Base-by-base conservation (phyloP, 176 grass and related monocot genomes). In the Carex pumila region DNA sequence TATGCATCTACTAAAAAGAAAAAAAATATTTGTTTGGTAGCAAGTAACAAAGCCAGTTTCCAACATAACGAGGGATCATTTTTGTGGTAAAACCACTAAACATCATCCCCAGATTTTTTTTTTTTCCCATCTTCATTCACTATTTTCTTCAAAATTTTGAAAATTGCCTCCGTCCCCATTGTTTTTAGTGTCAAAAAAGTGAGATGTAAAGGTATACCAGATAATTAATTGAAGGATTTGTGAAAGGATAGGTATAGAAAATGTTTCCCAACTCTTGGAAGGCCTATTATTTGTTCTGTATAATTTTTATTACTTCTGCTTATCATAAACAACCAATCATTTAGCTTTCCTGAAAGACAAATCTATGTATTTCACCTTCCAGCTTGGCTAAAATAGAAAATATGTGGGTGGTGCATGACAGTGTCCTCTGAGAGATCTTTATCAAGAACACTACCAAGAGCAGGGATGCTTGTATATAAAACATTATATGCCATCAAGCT, bases 401-500 rank as follows among this genome's bases (percentile, higher is more conserved):
- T 90, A 63, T 91, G 92, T 36, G 94, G 92, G 79, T 97, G 88
- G 47, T 89, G 85, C 79, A 92, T 82, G 50, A 91, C 89, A 79
- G 87, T 92, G 53, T 79, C 85, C 88, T 97, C 92, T 79, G 80
- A 88, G 21, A 94, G 81, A 88, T 98, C 95, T 79, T 98, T 98
- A 89, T 98, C 95, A 79, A 98, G 90, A 87, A 98, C 88, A 84
- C 80, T 89, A 62, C 89, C 88, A 84, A 93, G 83, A 49, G 92
- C 92, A 31, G 92, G 92, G 82, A 94, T 71, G 85, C 92, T 98
- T 77, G 95, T 98, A 62, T 98, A 98, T 59, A 98, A 94, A 83
- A 98, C 95, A 65, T 94, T 98, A 91, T 98, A 98, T 19, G 95
- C 95, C 95, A 94, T 98, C 79, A 93, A 85, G 79, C 92, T 94